These are phyloP conservation scores for Polyporus tsugae DNA, from an alignment of 1,284 basidiomycete species.

Conservation along the genomic window DNA sequence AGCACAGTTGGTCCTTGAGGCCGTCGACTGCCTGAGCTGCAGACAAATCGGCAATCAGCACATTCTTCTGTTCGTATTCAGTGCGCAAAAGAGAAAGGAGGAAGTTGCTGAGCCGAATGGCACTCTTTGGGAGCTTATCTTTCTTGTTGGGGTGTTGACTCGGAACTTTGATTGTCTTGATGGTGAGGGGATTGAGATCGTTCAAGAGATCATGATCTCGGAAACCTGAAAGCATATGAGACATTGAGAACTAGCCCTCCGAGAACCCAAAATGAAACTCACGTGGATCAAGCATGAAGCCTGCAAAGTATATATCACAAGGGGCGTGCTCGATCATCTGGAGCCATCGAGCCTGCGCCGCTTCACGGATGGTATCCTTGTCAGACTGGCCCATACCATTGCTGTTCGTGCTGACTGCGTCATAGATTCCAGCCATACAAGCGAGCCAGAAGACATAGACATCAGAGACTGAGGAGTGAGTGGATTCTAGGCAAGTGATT, in stretches of 20 bases:
- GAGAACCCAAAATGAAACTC: too few species aligned
- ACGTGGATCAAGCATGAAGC: slow-evolving; percentile 6
- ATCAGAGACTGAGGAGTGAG: slow-evolving; percentile 5
- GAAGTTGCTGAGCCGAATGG: not conserved
- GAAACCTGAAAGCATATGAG: slow-evolving; percentile 4
- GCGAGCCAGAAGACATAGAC: slow-evolving; percentile 13
- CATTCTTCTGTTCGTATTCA: not conserved
- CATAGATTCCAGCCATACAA: slow-evolving; percentile 4
- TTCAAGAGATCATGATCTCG: slow-evolving; percentile 1
- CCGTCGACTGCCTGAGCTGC: not conserved
- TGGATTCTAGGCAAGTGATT: slow-evolving; percentile 9
- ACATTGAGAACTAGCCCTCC: too few species aligned
- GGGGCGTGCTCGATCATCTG: slow-evolving; percentile 9
- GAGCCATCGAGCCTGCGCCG: not conserved
- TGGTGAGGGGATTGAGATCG: slow-evolving; percentile 11
- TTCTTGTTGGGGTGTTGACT: not conserved
- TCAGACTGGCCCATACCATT: not conserved
- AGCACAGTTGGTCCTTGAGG: not conserved
- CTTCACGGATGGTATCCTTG: slow-evolving; percentile 5
- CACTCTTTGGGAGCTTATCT: not conserved
- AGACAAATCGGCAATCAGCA: not conserved
- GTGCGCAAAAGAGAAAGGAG: not conserved
- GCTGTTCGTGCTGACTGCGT: not conserved
- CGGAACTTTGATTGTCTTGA: slow-evolving; percentile 5
- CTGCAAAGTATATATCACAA: not conserved